These are phyloP conservation scores for Daldinia vernicosa DNA, from an alignment of 495 filamentous ascomycete genomes.

Conservation along the genomic window DNA sequence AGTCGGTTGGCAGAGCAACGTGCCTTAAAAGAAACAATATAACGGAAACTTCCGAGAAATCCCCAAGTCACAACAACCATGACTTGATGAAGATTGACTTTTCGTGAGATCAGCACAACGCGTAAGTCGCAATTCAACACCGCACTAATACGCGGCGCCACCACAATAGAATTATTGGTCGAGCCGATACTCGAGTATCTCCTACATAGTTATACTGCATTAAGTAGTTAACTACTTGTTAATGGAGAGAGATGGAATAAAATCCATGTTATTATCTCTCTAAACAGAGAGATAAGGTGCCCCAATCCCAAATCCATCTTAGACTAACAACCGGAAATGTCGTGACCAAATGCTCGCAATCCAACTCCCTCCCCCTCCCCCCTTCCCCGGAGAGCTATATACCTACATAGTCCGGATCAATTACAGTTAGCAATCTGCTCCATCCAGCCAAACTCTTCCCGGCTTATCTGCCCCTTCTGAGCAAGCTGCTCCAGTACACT, in stretches of 20 bases:
- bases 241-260: slow-evolving; percentile 1
- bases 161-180: slow-evolving; percentile 16
- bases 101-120: slow-evolving; percentile 12
- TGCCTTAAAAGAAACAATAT: slow-evolving; percentile 5
- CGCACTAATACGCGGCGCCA: slow-evolving; percentile 17
- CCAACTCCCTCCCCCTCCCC: not conserved
- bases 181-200: not conserved
- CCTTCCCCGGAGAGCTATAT: not conserved
- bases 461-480: slow-evolving; percentile 43
- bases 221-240: not conserved
- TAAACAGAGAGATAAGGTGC: not conserved
- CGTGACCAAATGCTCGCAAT: not conserved
- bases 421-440: not conserved
- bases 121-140: slow-evolving; percentile 10
- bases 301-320: slow-evolving; percentile 1
- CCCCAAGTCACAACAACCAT: not conserved
- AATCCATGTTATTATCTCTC: not conserved
- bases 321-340: slow-evolving; percentile 4
- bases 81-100: slow-evolving; percentile 4
- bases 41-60: slow-evolving; percentile 14
- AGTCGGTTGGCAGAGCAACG: slow-evolving; percentile 32
- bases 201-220: not conserved
- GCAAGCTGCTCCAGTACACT: slow-evolving; percentile 51
- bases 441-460: slow-evolving; percentile 15
- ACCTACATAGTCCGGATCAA: slow-evolving; percentile 4